A percentile compares a stretch with the other conserved stretches of the same genome.
These are phyloP conservation scores for Ceratobasidium sp. DNA, from an alignment of 1,284 basidiomycete genomes.

Conservation along the genomic window DNA sequence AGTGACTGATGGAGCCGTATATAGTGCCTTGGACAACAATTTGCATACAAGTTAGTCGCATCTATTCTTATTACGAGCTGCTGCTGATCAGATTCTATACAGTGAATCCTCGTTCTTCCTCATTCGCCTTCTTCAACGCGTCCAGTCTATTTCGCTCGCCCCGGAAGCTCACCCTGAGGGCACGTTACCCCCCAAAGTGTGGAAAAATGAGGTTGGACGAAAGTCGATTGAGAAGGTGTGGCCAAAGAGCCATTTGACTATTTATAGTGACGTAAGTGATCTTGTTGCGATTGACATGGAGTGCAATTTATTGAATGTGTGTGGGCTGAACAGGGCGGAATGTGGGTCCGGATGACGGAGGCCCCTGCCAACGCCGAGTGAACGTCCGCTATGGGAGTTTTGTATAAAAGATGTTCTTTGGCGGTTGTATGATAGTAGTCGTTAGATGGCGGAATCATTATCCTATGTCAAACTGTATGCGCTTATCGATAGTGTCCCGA, in stretches of 20 bases:
- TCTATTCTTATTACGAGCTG: too few relatives aligned
- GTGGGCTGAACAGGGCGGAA: conserved; percentile 26
- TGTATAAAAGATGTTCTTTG: too few relatives aligned
- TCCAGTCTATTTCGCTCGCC: conserved; percentile 56
- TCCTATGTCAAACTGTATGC: too few relatives aligned
- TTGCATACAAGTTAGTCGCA: conserved; percentile 48
- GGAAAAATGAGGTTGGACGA: conserved; percentile 51
- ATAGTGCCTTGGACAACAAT: conserved; percentile 65
- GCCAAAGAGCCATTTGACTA: conserved; percentile 53
- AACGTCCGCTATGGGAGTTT: too few relatives aligned
- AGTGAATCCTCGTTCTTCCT: conserved; percentile 57
- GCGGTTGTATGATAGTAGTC: too few relatives aligned
- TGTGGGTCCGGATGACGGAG: conserved; percentile 32
- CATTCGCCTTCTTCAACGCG: conserved; percentile 57
- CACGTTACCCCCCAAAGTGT: conserved; percentile 48
- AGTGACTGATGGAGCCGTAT: too few relatives aligned
- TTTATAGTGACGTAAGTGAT: conserved; percentile 53
- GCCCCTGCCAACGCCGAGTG: too few relatives aligned
- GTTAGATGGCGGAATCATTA: too few relatives aligned
- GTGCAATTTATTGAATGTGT: not conserved
- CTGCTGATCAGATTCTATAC: too few relatives aligned
- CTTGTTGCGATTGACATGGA: too few relatives aligned
- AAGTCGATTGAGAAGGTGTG: conserved; percentile 54
- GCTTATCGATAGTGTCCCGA: too few relatives aligned
- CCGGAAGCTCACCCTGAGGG: conserved; percentile 53